Evolutionary conservation across 2,329 filamentous ascomycete genomes (phyloP).

Genomic region (Claviceps africana): DNA sequence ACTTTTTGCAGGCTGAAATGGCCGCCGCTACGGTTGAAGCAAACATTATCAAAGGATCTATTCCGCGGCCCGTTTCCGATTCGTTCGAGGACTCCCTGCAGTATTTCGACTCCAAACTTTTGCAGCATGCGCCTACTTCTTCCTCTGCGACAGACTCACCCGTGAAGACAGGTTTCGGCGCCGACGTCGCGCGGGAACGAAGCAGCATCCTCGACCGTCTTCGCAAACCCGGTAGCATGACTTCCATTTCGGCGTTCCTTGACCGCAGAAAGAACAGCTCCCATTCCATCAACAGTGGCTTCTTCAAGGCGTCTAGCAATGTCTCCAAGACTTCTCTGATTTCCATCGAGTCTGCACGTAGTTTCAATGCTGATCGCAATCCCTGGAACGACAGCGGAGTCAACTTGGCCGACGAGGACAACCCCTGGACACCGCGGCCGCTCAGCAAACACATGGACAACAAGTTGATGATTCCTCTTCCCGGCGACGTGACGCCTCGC

Average conservation of each 20-base stretch:
- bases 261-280: conserved; percentile 90
- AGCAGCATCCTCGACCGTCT: conserved; percentile 82
- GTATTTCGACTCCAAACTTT: conserved; percentile 91
- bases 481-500: conserved; percentile 72
- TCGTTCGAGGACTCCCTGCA: conserved; percentile 95
- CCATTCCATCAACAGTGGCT: conserved; percentile 63
- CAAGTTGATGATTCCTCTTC: conserved; percentile 51
- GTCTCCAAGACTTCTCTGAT: conserved; percentile 91
- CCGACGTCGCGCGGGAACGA: conserved; percentile 65
- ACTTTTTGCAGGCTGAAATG: conserved; percentile 77
- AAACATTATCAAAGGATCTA: conserved; percentile 79
- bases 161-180: conserved; percentile 69
- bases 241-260: conserved; percentile 89
- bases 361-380: conserved; percentile 80
- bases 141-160: conserved; percentile 75
- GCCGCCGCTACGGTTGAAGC: conserved; percentile 82
- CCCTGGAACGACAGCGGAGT: conserved; percentile 97
- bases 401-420: conserved; percentile 81
- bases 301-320: conserved; percentile 87
- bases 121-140: conserved; percentile 78
- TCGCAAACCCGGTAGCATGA: conserved; percentile 87
- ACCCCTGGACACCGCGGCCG: conserved; percentile 47
- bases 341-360: conserved; percentile 88
- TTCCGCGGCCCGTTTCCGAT: conserved; percentile 95
- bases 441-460: conserved; percentile 51